These are phyloP conservation scores for Rhypophila decipiens DNA, from an alignment of 495 filamentous ascomycete species.

Conservation along the genomic window DNA sequence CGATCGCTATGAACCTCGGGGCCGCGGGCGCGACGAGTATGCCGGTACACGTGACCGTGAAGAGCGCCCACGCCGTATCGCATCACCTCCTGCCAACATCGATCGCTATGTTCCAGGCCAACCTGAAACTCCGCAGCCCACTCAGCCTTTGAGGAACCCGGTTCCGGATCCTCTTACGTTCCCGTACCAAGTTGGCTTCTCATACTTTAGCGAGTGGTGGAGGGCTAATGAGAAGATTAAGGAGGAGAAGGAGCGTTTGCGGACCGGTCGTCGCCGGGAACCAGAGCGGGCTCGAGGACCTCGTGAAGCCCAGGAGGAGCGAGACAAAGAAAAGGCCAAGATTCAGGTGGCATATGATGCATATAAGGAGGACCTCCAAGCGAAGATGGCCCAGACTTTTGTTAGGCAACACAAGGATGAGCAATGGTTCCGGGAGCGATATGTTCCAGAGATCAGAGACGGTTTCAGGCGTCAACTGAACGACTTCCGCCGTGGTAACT, in stretches of 20 bases:
- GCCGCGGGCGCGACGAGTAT: slow-evolving; percentile 64
- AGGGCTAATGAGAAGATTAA: slow-evolving; percentile 75
- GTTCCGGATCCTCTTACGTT: slow-evolving; percentile 75
- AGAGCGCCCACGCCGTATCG: slow-evolving; percentile 49
- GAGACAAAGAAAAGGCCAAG: slow-evolving; percentile 78
- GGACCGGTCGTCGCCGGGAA: slow-evolving; percentile 66
- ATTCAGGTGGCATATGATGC: slow-evolving; percentile 89
- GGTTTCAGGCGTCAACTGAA: slow-evolving; percentile 60
- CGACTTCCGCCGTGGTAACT: slow-evolving; percentile 66
- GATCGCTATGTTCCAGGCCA: slow-evolving; percentile 95
- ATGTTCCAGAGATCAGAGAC: slow-evolving; percentile 73
- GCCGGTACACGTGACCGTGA: slow-evolving; percentile 51
- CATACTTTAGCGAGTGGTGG: slow-evolving; percentile 98
- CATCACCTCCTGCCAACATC: slow-evolving; percentile 64
- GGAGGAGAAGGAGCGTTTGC: slow-evolving; percentile 75
- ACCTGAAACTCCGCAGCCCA: slow-evolving; percentile 47
- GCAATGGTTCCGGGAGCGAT: slow-evolving; percentile 97
- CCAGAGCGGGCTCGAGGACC: slow-evolving; percentile 66
- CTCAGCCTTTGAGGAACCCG: slow-evolving; percentile 61
- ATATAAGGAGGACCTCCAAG: slow-evolving; percentile 91
- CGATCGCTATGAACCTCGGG: slow-evolving; percentile 65
- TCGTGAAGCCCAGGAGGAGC: slow-evolving; percentile 75
- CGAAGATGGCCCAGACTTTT: slow-evolving; percentile 82
- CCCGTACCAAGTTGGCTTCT: slow-evolving; percentile 92
- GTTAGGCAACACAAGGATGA: slow-evolving; percentile 86